A percentile compares a stretch with the other conserved stretches of the same genome.
Conservation (phyloP, 2,329 filamentous ascomycete species). For the Chrysoporthe deuterocubensis region DNA sequence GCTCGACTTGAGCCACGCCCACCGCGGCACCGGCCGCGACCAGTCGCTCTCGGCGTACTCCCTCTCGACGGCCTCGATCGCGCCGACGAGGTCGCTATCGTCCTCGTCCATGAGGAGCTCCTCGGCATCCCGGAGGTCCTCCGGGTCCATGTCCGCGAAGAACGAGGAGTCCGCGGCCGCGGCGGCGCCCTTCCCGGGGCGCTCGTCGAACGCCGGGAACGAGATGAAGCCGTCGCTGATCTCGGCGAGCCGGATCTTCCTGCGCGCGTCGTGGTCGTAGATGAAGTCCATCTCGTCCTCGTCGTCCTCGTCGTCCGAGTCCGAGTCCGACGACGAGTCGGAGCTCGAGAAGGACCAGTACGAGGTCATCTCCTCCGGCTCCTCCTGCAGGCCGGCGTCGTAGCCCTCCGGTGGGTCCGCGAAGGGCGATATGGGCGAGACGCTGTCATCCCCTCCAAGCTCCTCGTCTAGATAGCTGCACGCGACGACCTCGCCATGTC, state of each 20-base stretch:
- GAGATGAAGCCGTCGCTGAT: conserved; percentile 9
- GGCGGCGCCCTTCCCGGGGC: neutral
- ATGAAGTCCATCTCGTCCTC: conserved; percentile 14
- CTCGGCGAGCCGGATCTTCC: conserved; percentile 4
- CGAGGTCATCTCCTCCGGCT: conserved; percentile 7
- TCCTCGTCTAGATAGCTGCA: neutral
- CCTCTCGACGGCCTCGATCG: neutral
- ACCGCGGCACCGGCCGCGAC: conserved; percentile 17
- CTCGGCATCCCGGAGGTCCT: neutral
- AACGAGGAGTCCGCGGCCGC: neutral
- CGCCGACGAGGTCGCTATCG: neutral
- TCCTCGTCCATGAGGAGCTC: conserved; percentile 9
- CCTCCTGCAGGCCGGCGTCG: conserved; percentile 7
- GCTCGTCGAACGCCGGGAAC: conserved; percentile 1
- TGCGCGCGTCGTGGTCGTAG: neutral
- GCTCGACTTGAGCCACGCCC: conserved; percentile 22
- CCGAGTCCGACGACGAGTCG: conserved; percentile 3
- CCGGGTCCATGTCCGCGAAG: conserved; percentile 8
- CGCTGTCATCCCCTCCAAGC: neutral
- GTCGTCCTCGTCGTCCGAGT: conserved; percentile 8
- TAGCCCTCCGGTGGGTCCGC: conserved; percentile 15
- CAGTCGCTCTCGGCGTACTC: conserved; percentile 4
- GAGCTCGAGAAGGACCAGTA: conserved; percentile 8
- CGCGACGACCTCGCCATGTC: neutral
- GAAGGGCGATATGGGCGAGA: neutral